phyloP scores from a whole-genome alignment of 805 yeast species.

The Ogataea minuta region DNA sequence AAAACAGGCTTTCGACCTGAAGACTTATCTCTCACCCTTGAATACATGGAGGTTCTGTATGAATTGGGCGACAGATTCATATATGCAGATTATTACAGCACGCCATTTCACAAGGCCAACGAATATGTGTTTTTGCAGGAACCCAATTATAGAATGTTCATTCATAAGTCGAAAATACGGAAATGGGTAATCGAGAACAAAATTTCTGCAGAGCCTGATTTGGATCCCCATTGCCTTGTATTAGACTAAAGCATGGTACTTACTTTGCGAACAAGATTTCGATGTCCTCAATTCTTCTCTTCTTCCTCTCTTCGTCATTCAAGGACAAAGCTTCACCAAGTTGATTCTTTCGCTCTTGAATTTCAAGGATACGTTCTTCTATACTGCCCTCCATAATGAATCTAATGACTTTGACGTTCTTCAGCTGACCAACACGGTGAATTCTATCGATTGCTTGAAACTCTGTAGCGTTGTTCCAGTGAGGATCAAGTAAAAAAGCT shows the following conservation, averaged over 20 bases:
- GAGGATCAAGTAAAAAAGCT: constrained; percentile 92
- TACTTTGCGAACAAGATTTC: constrained; percentile 58
- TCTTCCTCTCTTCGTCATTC: constrained; percentile 71
- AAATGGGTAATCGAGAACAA: constrained; percentile 31
- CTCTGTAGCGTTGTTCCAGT: constrained; percentile 95
- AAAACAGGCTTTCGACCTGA: constrained; percentile 62
- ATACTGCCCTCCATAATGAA: constrained; percentile 81
- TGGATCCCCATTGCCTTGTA: constrained; percentile 25
- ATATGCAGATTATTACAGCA: constrained; percentile 31
- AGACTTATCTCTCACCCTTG: constrained; percentile 59
- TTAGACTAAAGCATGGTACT: constrained; percentile 20
- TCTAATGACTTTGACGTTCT: constrained; percentile 68
- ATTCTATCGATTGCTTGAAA: constrained; percentile 90
- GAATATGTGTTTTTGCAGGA: constrained; percentile 26
- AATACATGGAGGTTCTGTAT: constrained; percentile 48
- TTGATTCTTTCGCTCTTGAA: constrained; percentile 81
- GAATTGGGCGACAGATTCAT: constrained; percentile 27
- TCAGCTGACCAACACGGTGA: constrained; percentile 84
- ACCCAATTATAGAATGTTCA: constrained; percentile 21
- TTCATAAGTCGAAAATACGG: constrained; percentile 25
- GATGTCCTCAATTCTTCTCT: constrained; percentile 69
- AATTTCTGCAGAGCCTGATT: constrained; percentile 16
- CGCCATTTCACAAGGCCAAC: constrained; percentile 15
- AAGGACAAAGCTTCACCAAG: constrained; percentile 78
- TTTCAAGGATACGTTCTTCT: constrained; percentile 83